Percentiles rank a stretch among this genome's conserved stretches.
Conservation (phyloP, 2,329 filamentous ascomycete genomes). For the Pseudophaeomoniella oleicola region DNA sequence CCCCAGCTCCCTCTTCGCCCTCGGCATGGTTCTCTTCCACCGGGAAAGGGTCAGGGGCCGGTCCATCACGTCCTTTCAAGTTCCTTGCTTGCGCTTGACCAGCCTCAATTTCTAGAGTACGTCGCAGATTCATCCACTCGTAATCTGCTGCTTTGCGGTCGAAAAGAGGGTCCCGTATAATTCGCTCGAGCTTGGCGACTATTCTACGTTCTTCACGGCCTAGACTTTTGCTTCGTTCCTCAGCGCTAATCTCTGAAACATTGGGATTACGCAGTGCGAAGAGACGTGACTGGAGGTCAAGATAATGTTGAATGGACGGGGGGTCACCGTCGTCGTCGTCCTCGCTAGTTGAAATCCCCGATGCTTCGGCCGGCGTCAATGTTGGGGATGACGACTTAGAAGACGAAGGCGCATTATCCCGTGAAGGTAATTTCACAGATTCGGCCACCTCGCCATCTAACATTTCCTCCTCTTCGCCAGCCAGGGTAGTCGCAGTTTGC, state of each 20-base stretch:
- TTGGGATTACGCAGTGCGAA: conserved; percentile 3
- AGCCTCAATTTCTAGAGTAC: background rate
- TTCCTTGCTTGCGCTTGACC: conserved; percentile 1
- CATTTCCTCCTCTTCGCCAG: no score
- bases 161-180: conserved; percentile 66
- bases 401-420: background rate
- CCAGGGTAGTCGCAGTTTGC: no score
- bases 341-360: background rate
- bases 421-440: no score
- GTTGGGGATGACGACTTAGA: background rate
- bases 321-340: background rate
- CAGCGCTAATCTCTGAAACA: no score
- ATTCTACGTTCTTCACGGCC: no score
- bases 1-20: conserved; percentile 24
- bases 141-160: conserved; percentile 44
- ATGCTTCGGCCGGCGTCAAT: background rate
- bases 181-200: conserved; percentile 52
- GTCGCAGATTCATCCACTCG: conserved; percentile 7
- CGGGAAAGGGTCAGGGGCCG: background rate
- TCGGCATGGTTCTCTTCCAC: conserved; percentile 21
- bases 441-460: no score
- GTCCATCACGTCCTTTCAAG: conserved; percentile 23
- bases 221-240: no score
- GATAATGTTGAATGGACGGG: background rate
- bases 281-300: background rate